Evolutionary conservation across 805 yeast species (phyloP), one percentile per base, ranked within the genome.

Genomic region (Wickerhamomyces hampshirensis): DNA sequence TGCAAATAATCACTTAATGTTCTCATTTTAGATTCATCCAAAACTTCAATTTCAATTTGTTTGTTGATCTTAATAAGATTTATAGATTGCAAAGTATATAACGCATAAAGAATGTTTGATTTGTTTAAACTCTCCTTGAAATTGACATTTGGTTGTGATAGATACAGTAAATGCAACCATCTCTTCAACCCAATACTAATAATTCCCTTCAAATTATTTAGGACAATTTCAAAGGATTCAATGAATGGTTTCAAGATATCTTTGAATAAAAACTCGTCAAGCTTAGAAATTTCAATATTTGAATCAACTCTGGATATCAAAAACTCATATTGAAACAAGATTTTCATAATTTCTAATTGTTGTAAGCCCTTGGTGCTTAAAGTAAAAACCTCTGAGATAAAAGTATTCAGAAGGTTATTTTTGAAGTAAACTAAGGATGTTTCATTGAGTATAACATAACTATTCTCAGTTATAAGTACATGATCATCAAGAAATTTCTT

Each of bases 71-170:
- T 41, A n/a, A 50, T 29, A 13, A 50, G 23, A 5, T 30, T 34
- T n/a, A 50, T 17, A 3, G 48, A 44, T 27, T 50, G 52, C 6
- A 47, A 38, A 1, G 46, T 42, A 31, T 46, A 44, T 1, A 50
- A 35, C 2, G 52, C 52, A 38, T 50, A 39, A 12, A 47, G 31
- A 17, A 50, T 21, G 35, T 50, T 50, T 3, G 52, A 47, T 24
- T 50, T 50, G 37, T 50, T 50, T 35, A 50, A 21, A 23, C 44
- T 36, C 35, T 50, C 54, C 28, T 36, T 43, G 38, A 44, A 50
- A 10, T 39, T 11, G 6, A 42, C 45, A 6, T 40, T 44, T 21
- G 46, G 42, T 3, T 38, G 27, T 5, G 49, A 42, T 3, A 43
- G 23, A 40, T 50, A 50, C 3, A 50, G 39, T 5, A 47, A 18